Base-by-base conservation (phyloP, 768 basidiomycete genomes). In the Pisolithus marmoratus region DNA sequence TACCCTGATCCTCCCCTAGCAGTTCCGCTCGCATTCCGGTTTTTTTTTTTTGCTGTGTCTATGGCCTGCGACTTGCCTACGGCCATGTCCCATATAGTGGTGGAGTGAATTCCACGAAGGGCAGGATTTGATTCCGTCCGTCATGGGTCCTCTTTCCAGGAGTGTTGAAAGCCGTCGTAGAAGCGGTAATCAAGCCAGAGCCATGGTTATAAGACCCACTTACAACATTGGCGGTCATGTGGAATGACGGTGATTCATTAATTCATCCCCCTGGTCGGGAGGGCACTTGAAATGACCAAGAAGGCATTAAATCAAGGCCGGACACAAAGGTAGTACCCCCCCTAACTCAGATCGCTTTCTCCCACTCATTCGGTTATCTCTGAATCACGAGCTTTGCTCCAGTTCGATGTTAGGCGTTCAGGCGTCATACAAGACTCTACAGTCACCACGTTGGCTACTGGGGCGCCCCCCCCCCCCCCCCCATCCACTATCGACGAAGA, bases 1-100 rank as follows among this genome's bases (percentile, higher is more conserved):
- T 17, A 4, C 20, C 26, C 23, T 38, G 9, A 47, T n/a, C 45
- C 46, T 9, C 34, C 4, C 27, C 42, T 27, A 14, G 26, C 54
- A 87, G 86, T 4, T 89, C 88, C 4, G 62, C 89, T 24, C 82
- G 89, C 17, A 83, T 87, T 51, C 90, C 90, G 6, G 64, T 82
- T 8, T 77, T 75, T 0, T 77, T 75, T 0, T 82, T 87, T 57
- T 80, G 80, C 58, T 86, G 85, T 2, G 56, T 85, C 8, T 94
- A 90, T 63, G 83, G 82, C 8, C 69, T 93, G 23, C 77, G 83
- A 5, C 86, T 86, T 0, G 85, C 84, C 15, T 86, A 75, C 58
- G 72, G 79, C 37, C 80, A 90, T 22, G 65, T 90, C 2, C 90
- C 90, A 0, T 90, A 85, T 61, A 68, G 72, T n/a, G 82, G 83